Base-by-base conservation (phyloP, 2,329 filamentous ascomycete species). In the Coniella vitis region DNA sequence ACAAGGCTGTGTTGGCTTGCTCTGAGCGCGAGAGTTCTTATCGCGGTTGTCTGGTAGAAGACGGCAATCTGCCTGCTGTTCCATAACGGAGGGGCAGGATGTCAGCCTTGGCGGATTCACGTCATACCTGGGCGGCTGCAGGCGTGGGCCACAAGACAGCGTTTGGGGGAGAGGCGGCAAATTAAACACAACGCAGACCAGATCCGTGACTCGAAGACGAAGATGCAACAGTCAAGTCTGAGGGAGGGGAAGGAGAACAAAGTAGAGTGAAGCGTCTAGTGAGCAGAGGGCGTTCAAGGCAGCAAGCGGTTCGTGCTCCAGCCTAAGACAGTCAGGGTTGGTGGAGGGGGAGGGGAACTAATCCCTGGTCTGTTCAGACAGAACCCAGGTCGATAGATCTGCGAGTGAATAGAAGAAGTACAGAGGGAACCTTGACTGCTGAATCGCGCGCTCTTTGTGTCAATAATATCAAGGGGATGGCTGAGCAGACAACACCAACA, bases 1-100 rank as follows among this genome's bases (percentile, higher is more conserved):
- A 63, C 51, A 57, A 56, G 47, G 59, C 56, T 17, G 61, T 56
- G 22, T 60, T 56, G 41, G 47, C 36, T 37, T 34, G 42, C 45
- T 36, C 32, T 45, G 49, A 43, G 55, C 41, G 38, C 46, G 37
- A 49, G 48, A 42, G 53, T 38, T 41, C 52, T 38, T 41, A 44
- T 25, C 48, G 57, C 58, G 47, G 49, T 40, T 36, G 43, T 53
- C 32, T 45, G 48, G 41, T 36, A 50, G 48, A 52, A 47, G 49
- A 53, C 45, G 39, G 29, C 41, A 34, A 47, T 59, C 48, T 56
- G 58, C 51, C 67, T 70, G 67, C 66, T 69, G 65, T 75, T 76
- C 74, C 75, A 78, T 78, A 65, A 72, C 71, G 71, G 68, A 65
- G 61, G 62, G 60, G 56, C 61, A 60, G 25, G 57, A 52, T 55